Base-by-base conservation (phyloP, 73 alveolate species). In the Paramecium tetraurelia region DNA sequence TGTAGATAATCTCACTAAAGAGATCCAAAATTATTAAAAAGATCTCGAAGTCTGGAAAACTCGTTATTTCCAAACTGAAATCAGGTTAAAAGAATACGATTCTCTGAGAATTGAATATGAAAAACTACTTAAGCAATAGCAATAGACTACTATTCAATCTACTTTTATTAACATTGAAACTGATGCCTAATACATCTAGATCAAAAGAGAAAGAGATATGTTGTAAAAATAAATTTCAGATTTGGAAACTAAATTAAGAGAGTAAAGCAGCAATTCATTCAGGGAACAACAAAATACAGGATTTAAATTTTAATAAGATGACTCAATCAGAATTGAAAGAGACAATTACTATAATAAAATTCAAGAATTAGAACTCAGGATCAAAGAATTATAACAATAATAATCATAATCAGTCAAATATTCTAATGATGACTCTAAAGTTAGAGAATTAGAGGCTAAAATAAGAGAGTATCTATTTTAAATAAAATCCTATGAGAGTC, bases 11-110 rank as follows among this genome's bases (percentile, higher is more conserved):
- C 48, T 75, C 5, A 14, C 36, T 14, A 36, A 33, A 75, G 87
- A 75, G n/a, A 75, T 75, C 1, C 14, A 36, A 75, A 33, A 29
- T 21, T 75, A 31, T 31, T 27, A 75, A 36, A n/a, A 9, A 3
- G 63, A 75, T 7, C 58, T 75, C 11, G 59, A 75, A 16, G 59
- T 36, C 1, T 75, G 87, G 87, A 75, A 75, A 36, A 36, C 0
- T 36, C 41, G 59, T 31, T 75, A 75, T 36, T 75, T 36, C 38
- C 7, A 75, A 40, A 75, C 87, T 14, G 87, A 75, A 75, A 20
- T 75, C 38, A 75, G 59, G 21, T 36, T 75, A 20, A 75, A 75
- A 18, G 87, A 75, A 75, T 75, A 75, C 16, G 87, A 75, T 75
- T 5, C 36, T 21, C 38, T 75, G 31, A 75, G 59, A 75, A 36